Conservation (phyloP, 495 filamentous ascomycete species). For the Penicillium silybi region DNA sequence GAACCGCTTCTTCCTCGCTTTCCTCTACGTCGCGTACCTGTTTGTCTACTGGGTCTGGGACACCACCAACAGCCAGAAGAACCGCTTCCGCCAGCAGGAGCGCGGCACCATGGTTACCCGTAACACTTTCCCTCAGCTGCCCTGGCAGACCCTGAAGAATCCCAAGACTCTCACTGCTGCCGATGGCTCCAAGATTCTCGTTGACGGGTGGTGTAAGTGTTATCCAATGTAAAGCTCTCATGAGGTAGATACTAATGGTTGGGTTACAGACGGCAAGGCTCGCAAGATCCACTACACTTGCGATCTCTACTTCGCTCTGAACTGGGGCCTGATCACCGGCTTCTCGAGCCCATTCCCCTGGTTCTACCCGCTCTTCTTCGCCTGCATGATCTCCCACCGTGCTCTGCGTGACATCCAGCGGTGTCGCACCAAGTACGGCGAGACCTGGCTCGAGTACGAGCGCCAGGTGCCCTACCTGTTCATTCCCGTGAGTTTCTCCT, state of each 20-base stretch:
- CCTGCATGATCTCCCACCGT: constrained; percentile 86
- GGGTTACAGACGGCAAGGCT: constrained; percentile 61
- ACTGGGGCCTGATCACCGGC: constrained; percentile 63
- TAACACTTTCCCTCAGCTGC: constrained; percentile 87
- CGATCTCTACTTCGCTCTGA: constrained; percentile 72
- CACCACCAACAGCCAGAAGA: constrained; percentile 90
- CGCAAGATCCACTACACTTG: constrained; percentile 96
- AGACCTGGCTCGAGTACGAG: constrained; percentile 88
- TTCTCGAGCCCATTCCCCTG: constrained; percentile 86
- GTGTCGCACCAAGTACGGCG: constrained; percentile 86
- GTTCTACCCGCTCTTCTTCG: constrained; percentile 95
- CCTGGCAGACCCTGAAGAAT: constrained; percentile 83
- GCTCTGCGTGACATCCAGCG: constrained; percentile 78
- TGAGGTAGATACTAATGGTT: constrained; percentile 6
- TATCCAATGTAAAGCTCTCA: not conserved
- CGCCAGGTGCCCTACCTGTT: constrained; percentile 86
- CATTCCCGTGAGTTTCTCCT: constrained; percentile 73
- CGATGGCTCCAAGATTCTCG: constrained; percentile 75
- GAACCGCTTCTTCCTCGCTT: constrained; percentile 61
- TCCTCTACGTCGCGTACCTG: constrained; percentile 70
- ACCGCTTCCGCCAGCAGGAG: constrained; percentile 81
- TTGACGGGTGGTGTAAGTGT: constrained; percentile 81
- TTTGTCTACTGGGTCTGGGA: constrained; percentile 93
- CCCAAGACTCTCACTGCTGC: constrained; percentile 78
- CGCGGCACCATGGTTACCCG: constrained; percentile 67